A percentile compares a stretch with the other conserved stretches of the same genome.
Conservation (phyloP, 495 filamentous ascomycete genomes). For the Copromyces sp. region DNA sequence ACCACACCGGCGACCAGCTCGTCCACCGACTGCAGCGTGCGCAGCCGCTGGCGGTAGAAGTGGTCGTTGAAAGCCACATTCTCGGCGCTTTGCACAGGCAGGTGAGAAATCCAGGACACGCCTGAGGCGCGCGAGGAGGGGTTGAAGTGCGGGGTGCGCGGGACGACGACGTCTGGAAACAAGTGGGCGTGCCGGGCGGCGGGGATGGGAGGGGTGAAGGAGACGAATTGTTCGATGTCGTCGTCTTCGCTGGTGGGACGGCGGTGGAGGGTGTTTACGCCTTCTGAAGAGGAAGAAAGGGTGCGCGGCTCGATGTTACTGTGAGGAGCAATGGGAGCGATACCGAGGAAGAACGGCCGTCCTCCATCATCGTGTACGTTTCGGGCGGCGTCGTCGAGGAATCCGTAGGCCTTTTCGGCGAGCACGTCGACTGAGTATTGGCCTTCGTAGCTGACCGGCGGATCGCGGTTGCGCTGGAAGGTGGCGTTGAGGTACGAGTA, state of each 20-base stretch:
- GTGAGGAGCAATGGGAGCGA: conserved; percentile 60
- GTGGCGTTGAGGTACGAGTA: conserved; percentile 60
- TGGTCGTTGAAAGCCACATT: conserved; percentile 57
- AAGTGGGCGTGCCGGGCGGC: conserved; percentile 36
- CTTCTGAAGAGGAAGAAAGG: neutral
- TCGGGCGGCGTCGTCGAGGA: conserved; percentile 51
- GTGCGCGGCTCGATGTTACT: conserved; percentile 32
- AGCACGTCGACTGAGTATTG: conserved; percentile 54
- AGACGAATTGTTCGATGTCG: conserved; percentile 8
- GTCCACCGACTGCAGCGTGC: conserved; percentile 56
- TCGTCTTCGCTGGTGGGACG: neutral
- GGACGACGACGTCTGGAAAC: conserved; percentile 37
- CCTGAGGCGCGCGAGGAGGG: conserved; percentile 41
- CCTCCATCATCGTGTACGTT: conserved; percentile 17
- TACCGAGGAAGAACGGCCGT: conserved; percentile 54
- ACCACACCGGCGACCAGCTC: conserved; percentile 55
- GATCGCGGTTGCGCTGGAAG: conserved; percentile 53
- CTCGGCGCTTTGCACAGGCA: conserved; percentile 41
- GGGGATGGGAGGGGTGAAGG: conserved; percentile 45
- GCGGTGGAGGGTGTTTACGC: neutral
- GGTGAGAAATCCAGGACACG: conserved; percentile 49
- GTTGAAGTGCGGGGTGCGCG: conserved; percentile 44
- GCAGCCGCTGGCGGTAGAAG: conserved; percentile 55
- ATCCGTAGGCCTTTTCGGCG: conserved; percentile 48
- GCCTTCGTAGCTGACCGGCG: conserved; percentile 46